Evolutionary conservation across 805 yeast genomes (phyloP).

Genomic region (Spathaspora hagerdaliae): DNA sequence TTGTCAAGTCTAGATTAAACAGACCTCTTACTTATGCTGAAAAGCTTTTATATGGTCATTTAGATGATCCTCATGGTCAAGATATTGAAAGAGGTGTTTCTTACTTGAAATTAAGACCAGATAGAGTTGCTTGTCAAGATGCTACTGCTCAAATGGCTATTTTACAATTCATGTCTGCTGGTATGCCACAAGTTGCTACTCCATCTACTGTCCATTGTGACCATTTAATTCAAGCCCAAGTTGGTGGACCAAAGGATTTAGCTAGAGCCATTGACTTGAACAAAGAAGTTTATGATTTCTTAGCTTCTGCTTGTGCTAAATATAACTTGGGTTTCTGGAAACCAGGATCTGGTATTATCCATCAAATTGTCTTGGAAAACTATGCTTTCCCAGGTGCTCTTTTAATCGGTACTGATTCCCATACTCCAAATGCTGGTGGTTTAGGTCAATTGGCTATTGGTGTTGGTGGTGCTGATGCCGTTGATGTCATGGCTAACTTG

Average conservation of each 20-base stretch:
- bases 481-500: slow-evolving; percentile 89
- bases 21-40: slow-evolving; percentile 95
- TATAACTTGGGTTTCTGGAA: slow-evolving; percentile 98
- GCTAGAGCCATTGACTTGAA: slow-evolving; percentile 82
- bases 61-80: slow-evolving; percentile 88
- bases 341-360: slow-evolving; percentile 98
- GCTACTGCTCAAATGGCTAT: slow-evolving; percentile 99
- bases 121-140: slow-evolving; percentile 98
- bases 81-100: slow-evolving; percentile 82
- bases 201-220: slow-evolving; percentile 98
- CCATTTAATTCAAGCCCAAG: slow-evolving; percentile 93
- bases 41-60: slow-evolving; percentile 90
- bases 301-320: slow-evolving; percentile 85
- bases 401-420: slow-evolving; percentile 95
- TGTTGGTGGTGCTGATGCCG: slow-evolving; percentile 99
- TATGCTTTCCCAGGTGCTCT: slow-evolving; percentile 97
- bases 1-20: slow-evolving; percentile 74
- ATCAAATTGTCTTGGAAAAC: slow-evolving; percentile 94
- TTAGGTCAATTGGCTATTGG: slow-evolving; percentile 97
- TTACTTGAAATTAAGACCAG: slow-evolving; percentile 92
- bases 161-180: slow-evolving; percentile 94
- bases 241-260: slow-evolving; percentile 84
- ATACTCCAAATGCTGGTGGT: slow-evolving; percentile 98
- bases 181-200: slow-evolving; percentile 84
- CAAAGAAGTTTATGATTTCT: slow-evolving; percentile 92